Evolutionary conservation across 768 basidiomycete species (phyloP), one percentile per base, ranked within the genome.

Genomic region (Hortiboletus flavorubellus): DNA sequence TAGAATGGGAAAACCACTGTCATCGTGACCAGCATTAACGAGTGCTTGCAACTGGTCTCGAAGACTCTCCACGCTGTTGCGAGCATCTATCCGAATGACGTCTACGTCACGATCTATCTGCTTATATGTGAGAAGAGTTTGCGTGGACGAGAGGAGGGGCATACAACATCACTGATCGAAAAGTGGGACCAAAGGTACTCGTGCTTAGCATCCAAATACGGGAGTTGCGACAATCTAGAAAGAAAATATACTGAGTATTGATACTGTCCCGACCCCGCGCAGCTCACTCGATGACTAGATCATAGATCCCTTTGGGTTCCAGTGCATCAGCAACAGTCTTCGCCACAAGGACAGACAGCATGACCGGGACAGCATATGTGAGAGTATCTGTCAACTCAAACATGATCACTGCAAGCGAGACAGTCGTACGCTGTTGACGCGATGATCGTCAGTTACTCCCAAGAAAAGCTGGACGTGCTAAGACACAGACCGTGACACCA

Each of bases 381-480:
- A 99, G 75, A 2, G 93, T 93, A 60, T 92, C 89, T 4, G 96
- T 96, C 40, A 98, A 77, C 66, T 98, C 96, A 66, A 98, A 93
- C 76, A 89, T 92, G 71, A 98, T 99, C 48, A 98, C 97, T 4
- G 93, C 93, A 53, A 98, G 80, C 0, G 93, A 95, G 26, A 98
- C 90, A 0, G 92, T 94, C 23, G 91, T 93, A 35, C 92, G 78
- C 86, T 91, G 55, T 35, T 42, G 55, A 46, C 21, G 35, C 34
- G 18, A 45, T 43, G 34, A 59, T 51, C 35, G 38, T 55, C 57
- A 62, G 53, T 48, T 33, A 37, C 29, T 26, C 42, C 41, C n/a
- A 35, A 39, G 11, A 43, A 46, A 46, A 26, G 6, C 14, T 31
- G 40, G n/a, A 46, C n/a, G 50, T n/a, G 30, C 5, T n/a, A 37